Evolutionary conservation across 805 yeast species (phyloP).

Genomic region (Monosporozyma solicola): DNA sequence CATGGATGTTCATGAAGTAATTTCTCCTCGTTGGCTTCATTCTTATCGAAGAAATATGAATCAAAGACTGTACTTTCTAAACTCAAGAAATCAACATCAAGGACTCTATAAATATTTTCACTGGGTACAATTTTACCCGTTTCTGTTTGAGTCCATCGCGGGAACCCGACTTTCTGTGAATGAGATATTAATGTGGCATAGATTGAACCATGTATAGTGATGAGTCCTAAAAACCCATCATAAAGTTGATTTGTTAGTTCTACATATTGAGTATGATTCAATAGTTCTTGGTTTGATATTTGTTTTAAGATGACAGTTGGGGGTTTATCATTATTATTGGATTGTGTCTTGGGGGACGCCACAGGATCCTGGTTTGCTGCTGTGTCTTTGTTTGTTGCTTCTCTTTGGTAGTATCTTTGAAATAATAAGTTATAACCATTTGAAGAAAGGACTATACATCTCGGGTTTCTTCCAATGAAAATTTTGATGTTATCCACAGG

Average conservation of each 20-base stretch:
- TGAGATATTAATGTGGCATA: conserved; percentile 53
- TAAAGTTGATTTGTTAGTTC: conserved; percentile 32
- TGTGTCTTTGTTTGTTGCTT: conserved; percentile 13
- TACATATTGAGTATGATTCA: conserved; percentile 30
- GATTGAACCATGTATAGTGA: conserved; percentile 43
- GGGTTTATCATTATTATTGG: conserved; percentile 2
- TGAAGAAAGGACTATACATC: conserved; percentile 60
- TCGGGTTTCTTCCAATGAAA: conserved; percentile 52
- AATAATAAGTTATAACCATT: conserved; percentile 52
- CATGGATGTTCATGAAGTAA: conserved; percentile 64
- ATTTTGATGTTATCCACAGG: conserved; percentile 40
- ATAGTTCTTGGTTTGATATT: conserved; percentile 35
- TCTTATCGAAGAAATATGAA: conserved; percentile 18
- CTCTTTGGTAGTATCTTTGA: conserved; percentile 27
- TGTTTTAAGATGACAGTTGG: conserved; percentile 46
- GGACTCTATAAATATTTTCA: conserved; percentile 45
- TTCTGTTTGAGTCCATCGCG: conserved; percentile 30
- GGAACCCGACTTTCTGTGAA: conserved; percentile 47
- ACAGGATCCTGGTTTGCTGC: conserved; percentile 6
- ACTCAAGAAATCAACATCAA: conserved; percentile 59
- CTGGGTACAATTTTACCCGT: conserved; percentile 25
- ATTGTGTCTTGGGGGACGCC: conserved; percentile 5
- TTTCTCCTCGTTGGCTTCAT: conserved; percentile 24
- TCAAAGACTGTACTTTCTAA: conserved; percentile 51
- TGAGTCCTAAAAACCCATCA: conserved; percentile 55